phyloP scores from a whole-genome alignment of 108 stramenopile species.

The Conticribra weissflogii region DNA sequence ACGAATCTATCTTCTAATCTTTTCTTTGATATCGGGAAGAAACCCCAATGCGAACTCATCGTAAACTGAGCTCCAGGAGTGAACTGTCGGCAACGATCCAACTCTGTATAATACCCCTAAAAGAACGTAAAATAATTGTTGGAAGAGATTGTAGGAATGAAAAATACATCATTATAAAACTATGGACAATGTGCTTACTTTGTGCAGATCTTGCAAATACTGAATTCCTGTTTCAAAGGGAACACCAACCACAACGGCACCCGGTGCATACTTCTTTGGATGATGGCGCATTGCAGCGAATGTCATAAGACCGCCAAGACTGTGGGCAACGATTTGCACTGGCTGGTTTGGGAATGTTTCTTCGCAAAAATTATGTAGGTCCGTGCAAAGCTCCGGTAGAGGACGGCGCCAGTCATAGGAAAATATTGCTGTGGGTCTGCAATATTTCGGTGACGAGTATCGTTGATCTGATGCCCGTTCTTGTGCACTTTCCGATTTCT shows the following conservation, averaged over 20 bases:
- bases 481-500: slow-evolving; percentile 12
- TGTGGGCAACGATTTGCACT: slow-evolving; percentile 59
- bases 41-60: slow-evolving; percentile 56
- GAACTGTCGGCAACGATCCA: slow-evolving; percentile 59
- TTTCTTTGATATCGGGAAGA: slow-evolving; percentile 50
- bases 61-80: slow-evolving; percentile 53
- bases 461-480: slow-evolving; percentile 29
- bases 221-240: slow-evolving; percentile 61
- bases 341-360: slow-evolving; percentile 52
- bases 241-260: slow-evolving; percentile 56
- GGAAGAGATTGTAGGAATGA: slow-evolving; percentile 6
- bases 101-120: slow-evolving; percentile 60
- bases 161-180: not conserved
- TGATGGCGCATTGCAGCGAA: slow-evolving; percentile 51
- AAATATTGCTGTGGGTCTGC: slow-evolving; percentile 53
- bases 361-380: slow-evolving; percentile 55
- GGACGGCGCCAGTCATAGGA: slow-evolving; percentile 59
- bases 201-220: slow-evolving; percentile 61
- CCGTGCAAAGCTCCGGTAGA: slow-evolving; percentile 47
- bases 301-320: slow-evolving; percentile 53
- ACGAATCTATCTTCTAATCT: slow-evolving; percentile 48
- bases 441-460: slow-evolving; percentile 28
- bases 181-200: not conserved
- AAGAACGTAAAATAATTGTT: no score
- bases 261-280: slow-evolving; percentile 56